Base-by-base conservation (phyloP, 202 grass and related monocot species). In the Hordeum pubiflorum region DNA sequence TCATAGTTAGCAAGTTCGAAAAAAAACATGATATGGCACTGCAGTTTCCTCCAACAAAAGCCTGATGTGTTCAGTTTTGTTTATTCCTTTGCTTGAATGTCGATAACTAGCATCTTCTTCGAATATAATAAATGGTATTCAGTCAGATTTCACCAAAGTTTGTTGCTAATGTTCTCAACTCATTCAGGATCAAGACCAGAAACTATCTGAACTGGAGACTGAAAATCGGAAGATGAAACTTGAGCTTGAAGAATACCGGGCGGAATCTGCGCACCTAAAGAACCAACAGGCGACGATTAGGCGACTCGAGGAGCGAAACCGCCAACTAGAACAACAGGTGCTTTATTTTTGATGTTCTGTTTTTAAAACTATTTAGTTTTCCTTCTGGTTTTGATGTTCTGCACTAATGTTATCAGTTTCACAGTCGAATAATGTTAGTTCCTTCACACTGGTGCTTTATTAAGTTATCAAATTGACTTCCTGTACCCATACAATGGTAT, bases 141-240 rank as follows among this genome's bases (percentile, higher is more conserved):
- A 73, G 52, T 77, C 13, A 75, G 43, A 71, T 76, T 63, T 29
- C 59, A 23, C 48, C 12, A 67, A 69, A 71, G 20, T 72, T 37
- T 86, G 54, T 15, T 82, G 43, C 31, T 89, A 81, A 71, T 75
- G 18, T 40, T 91, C 20, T 76, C 70, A 63, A 81, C 54, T 15
- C 75, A 78, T 82, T 56, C 75, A 99, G 96, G 96, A 99, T 71
- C 92, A 96, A 90, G 92, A 99, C 24, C 92, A 99, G 83, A 99
- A 96, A 79, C 34, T 99, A 75, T 91, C 85, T 85, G 92, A 99
- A 93, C 65, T 96, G 48, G 92, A 99, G 74, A 88, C 89, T 82
- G 96, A 99, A 80, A 99, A 96, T 77, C 82, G 91, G 82, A 99
- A 99, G 83, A 99, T 99, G 92, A 99, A 99, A 72, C 90, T 99